Percentiles rank a stretch among this genome's conserved stretches.
Evolutionary conservation across 2,329 filamentous ascomycete genomes (phyloP).

Genomic region (Teratosphaeria epicoccoides): DNA sequence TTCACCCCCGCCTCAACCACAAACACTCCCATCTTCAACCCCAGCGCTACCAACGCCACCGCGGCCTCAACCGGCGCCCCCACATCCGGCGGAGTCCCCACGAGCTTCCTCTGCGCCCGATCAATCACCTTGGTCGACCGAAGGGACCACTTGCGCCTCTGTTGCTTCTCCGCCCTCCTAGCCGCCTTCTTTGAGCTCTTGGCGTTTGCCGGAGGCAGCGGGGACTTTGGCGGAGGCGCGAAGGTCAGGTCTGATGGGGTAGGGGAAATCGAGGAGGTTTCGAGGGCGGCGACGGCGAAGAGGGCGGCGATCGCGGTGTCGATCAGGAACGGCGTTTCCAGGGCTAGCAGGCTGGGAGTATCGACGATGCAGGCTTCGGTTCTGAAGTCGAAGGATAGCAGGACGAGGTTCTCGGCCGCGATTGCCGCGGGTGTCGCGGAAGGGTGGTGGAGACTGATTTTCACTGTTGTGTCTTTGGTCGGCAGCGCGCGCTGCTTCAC

Average conservation of each 20-base stretch:
- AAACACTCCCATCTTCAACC: conserved; percentile 33
- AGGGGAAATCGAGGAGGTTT: conserved; percentile 26
- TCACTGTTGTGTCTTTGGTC: conserved; percentile 8
- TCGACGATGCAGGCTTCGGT: conserved; percentile 34
- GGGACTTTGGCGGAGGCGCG: conserved; percentile 21
- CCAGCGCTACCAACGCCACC: conserved; percentile 30
- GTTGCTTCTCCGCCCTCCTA: conserved; percentile 4
- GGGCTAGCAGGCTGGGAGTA: conserved; percentile 30
- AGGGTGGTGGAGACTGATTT: conserved; percentile 28
- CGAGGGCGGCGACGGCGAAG: conserved; percentile 36
- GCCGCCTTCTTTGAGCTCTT: conserved; percentile 2
- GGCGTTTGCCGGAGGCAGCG: conserved; percentile 4
- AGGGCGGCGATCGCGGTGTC: conserved; percentile 35
- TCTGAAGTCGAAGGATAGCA: conserved; percentile 36
- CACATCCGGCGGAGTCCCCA: conserved; percentile 27
- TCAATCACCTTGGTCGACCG: conserved; percentile 7
- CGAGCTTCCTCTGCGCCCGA: conserved; percentile 15
- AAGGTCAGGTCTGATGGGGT: conserved; percentile 18
- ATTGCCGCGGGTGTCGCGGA: conserved; percentile 31
- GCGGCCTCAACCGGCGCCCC: conserved; percentile 30
- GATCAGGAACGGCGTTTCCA: conserved; percentile 36
- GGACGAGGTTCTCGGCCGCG: conserved; percentile 28
- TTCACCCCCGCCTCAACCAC: conserved; percentile 33
- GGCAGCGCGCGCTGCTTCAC: conserved; percentile 13
- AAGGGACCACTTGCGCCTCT: conserved; percentile 15